phyloP scores from a whole-genome alignment of 257 asterid species.

The Solanum corneliomulleri region DNA sequence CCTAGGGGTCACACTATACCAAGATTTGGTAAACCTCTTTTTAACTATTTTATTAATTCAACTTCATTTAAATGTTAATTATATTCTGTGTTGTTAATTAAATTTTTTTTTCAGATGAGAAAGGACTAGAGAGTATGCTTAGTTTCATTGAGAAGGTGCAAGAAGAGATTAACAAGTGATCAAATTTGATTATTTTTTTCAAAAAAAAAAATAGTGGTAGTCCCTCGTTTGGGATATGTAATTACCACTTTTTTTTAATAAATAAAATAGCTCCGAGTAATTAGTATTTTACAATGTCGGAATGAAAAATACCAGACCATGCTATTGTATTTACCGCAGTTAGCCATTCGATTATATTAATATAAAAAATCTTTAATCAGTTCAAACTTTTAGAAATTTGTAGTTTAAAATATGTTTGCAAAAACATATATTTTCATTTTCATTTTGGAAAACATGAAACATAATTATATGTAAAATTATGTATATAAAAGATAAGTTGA shows the following conservation, averaged over 20 bases:
- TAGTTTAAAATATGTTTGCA: too few relatives aligned
- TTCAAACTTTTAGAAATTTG: not conserved
- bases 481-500: too few relatives aligned
- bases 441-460: too few relatives aligned
- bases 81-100: not conserved
- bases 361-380: too few relatives aligned
- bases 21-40: not conserved
- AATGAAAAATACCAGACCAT: not conserved
- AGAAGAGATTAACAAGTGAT: not conserved
- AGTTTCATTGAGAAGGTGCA: not conserved
- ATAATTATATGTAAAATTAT: too few relatives aligned
- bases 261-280: not conserved
- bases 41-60: not conserved
- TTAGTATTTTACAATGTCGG: not conserved
- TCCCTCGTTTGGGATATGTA: not conserved
- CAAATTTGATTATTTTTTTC: not conserved
- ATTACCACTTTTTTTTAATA: not conserved
- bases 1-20: constrained; percentile 14
- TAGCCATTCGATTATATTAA: not conserved
- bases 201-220: not conserved
- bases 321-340: not conserved
- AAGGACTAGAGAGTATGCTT: not conserved
- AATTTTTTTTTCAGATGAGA: not conserved
- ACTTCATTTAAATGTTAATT: not conserved
- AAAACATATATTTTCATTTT: too few relatives aligned